phyloP scores from a whole-genome alignment of 2,329 filamentous ascomycete genomes.

The Cytospora chrysosperma region DNA sequence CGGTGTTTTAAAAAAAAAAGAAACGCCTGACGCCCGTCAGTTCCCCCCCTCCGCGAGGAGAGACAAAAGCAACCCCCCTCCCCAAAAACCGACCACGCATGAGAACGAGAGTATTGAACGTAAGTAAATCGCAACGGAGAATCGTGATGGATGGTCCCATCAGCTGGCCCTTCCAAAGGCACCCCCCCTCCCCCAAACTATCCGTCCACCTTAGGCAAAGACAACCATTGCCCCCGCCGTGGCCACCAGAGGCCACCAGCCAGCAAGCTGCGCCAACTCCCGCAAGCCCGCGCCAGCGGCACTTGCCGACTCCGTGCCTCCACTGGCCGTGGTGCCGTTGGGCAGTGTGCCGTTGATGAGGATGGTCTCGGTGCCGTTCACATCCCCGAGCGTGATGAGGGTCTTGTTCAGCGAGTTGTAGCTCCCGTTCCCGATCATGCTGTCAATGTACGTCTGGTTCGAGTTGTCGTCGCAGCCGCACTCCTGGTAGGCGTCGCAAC shows the following conservation, averaged over 20 bases:
- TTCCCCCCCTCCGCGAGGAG: neutral
- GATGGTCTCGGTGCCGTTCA: conserved; percentile 64
- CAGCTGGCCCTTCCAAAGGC: neutral
- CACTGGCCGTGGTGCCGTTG: conserved; percentile 60
- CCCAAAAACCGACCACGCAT: neutral
- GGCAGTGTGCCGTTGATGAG: conserved; percentile 75
- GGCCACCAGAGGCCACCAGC: conserved; percentile 51
- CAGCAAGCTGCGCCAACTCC: conserved; percentile 39
- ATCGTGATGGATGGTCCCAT: neutral
- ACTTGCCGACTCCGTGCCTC: conserved; percentile 42
- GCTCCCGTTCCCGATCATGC: conserved; percentile 65
- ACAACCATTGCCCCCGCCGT: conserved; percentile 47
- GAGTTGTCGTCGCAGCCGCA: conserved; percentile 72
- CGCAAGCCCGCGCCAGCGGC: conserved; percentile 37
- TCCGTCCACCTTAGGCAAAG: conserved; percentile 35
- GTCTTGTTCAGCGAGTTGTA: conserved; percentile 59
- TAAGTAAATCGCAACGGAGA: neutral
- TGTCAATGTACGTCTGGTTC: conserved; percentile 57
- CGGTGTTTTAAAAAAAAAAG: neutral
- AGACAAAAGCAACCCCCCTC: neutral
- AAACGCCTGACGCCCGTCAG: neutral
- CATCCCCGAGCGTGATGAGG: conserved; percentile 59
- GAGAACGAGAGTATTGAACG: neutral
- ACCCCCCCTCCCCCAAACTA: neutral
- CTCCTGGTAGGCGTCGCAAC: conserved; percentile 54